Percentiles rank a stretch among this genome's conserved stretches.
Conservation (phyloP, 257 asterid species). For the Mitragyna speciosa region DNA sequence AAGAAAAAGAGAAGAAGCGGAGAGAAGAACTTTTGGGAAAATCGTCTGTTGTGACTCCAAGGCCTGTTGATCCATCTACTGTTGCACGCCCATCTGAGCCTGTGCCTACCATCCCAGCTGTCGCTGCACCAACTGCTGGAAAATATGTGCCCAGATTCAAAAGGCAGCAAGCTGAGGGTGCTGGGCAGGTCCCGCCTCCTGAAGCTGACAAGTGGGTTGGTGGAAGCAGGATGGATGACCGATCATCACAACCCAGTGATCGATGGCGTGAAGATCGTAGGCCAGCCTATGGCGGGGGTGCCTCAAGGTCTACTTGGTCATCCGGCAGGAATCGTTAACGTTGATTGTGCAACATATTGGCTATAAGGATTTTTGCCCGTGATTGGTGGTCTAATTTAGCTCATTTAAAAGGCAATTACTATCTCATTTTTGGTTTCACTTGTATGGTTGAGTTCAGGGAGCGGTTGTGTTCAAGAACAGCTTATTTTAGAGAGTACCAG, state of each 20-base stretch:
- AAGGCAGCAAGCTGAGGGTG: constrained; percentile 31
- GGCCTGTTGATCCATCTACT: constrained; percentile 35
- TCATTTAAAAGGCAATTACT: background rate
- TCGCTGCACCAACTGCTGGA: constrained; percentile 39
- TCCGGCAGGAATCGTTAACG: constrained; percentile 39
- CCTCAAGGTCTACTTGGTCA: constrained; percentile 42
- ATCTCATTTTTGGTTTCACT: background rate
- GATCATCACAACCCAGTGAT: constrained; percentile 33
- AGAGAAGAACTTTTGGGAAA: constrained; percentile 49
- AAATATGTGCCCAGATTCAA: constrained; percentile 53
- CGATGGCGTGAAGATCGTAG: constrained; percentile 59
- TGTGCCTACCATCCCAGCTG: constrained; percentile 29
- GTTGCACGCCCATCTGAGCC: constrained; percentile 35
- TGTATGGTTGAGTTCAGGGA: background rate
- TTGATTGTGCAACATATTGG: constrained; percentile 11
- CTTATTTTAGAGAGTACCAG: background rate
- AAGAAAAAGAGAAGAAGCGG: constrained; percentile 51
- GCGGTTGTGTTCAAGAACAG: background rate
- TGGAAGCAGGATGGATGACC: constrained; percentile 37
- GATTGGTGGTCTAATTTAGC: background rate
- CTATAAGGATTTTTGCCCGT: background rate
- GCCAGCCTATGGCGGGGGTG: constrained; percentile 35
- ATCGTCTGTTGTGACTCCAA: constrained; percentile 28
- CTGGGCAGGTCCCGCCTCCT: constrained; percentile 41
- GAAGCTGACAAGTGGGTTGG: constrained; percentile 53